phyloP scores from a whole-genome alignment of 2,329 filamentous ascomycete species.

The Zasmidium cellare region DNA sequence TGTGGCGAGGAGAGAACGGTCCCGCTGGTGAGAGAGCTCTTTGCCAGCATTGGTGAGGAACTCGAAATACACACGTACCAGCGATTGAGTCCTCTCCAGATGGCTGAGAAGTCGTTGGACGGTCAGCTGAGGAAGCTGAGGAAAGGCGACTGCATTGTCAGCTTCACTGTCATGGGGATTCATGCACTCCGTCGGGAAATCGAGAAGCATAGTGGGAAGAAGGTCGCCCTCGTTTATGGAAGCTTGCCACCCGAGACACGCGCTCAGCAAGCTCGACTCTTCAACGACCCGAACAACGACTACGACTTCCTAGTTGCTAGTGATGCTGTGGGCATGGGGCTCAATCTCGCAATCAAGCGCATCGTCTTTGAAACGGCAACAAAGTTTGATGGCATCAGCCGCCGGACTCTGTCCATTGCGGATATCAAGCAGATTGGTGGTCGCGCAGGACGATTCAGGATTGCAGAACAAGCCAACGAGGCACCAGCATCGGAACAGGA shows the following conservation, averaged over 20 bases:
- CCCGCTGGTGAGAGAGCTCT: constrained; percentile 74
- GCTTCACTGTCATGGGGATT: constrained; percentile 79
- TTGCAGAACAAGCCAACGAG: constrained; percentile 57
- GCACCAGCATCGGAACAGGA: constrained; percentile 29
- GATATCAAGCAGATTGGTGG: constrained; percentile 95
- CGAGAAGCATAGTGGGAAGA: constrained; percentile 71
- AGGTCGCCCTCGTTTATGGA: constrained; percentile 92
- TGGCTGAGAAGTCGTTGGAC: constrained; percentile 63
- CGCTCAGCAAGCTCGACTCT: constrained; percentile 84
- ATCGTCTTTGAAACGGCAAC: constrained; percentile 78
- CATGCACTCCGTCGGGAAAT: constrained; percentile 78
- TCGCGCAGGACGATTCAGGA: constrained; percentile 81
- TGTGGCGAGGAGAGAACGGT: constrained; percentile 88
- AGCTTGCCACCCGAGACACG: constrained; percentile 88
- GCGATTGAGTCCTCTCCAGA: constrained; percentile 74
- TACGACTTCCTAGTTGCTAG: constrained; percentile 94
- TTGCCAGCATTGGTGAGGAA: constrained; percentile 76
- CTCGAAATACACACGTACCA: constrained; percentile 80
- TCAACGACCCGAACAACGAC: constrained; percentile 93
- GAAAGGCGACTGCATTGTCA: constrained; percentile 88
- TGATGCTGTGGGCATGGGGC: constrained; percentile 94
- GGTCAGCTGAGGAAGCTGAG: constrained; percentile 66
- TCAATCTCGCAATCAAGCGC: constrained; percentile 87
- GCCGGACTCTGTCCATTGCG: constrained; percentile 64
- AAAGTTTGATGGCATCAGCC: constrained; percentile 67